Conservation (phyloP, 208 protist species). For the Vickermania spadyakhi region DNA sequence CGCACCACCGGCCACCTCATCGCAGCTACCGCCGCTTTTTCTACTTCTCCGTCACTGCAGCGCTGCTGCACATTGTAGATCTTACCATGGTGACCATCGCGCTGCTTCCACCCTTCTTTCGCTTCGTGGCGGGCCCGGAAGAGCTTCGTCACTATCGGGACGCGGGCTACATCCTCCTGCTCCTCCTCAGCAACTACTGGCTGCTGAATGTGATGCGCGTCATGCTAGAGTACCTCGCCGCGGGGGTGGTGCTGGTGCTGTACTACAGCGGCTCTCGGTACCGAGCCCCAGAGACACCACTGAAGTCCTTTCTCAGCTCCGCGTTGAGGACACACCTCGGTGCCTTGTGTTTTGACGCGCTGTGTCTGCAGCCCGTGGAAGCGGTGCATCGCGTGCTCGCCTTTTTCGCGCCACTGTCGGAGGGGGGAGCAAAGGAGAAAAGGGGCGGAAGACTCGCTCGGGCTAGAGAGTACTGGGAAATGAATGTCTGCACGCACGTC, state of each 20-base stretch:
- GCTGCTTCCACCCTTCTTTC: not conserved
- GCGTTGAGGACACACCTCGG: not conserved
- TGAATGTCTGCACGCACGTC: slow-evolving; percentile 68
- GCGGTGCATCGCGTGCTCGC: not conserved
- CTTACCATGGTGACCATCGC: not conserved
- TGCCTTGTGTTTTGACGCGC: not conserved
- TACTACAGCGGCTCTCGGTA: not conserved
- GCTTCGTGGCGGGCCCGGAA: not conserved
- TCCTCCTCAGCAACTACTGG: not conserved
- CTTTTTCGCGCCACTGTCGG: not conserved
- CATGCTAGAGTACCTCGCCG: not conserved
- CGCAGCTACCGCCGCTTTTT: not conserved
- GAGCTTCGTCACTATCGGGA: not conserved
- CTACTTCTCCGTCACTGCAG: not conserved
- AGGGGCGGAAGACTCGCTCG: too few relatives aligned
- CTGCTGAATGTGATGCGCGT: not conserved
- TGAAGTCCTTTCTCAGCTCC: not conserved
- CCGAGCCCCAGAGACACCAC: not conserved
- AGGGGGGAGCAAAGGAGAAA: too few relatives aligned
- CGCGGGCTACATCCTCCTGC: not conserved
- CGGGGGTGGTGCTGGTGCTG: not conserved
- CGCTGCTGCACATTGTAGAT: not conserved
- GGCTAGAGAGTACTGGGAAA: not conserved
- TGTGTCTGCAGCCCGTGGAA: not conserved
- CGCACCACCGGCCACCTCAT: too few relatives aligned